Evolutionary conservation across 2,329 filamentous ascomycete genomes (phyloP).

Genomic region (Fusarium nodosum): DNA sequence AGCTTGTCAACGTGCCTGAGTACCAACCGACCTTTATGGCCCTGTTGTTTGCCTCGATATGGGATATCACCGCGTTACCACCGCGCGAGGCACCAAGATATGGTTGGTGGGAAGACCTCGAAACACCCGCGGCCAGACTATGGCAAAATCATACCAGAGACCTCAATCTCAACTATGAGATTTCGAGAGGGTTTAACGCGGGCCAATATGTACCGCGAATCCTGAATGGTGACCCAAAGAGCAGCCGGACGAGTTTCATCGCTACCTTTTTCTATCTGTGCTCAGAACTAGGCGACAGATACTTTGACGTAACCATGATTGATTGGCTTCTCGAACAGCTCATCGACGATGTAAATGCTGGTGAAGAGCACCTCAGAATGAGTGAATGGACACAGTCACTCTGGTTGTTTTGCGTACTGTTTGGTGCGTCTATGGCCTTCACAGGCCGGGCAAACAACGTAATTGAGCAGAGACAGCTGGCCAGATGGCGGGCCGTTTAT

Average conservation of each 20-base stretch:
- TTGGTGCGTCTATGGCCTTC: conserved; percentile 59
- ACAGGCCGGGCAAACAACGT: conserved; percentile 55
- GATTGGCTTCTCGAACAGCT: conserved; percentile 63
- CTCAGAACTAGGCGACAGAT: conserved; percentile 59
- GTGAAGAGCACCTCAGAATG: conserved; percentile 57
- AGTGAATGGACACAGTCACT: conserved; percentile 59
- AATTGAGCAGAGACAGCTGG: conserved; percentile 56
- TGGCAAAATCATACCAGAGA: conserved; percentile 56
- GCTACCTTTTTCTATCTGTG: conserved; percentile 63
- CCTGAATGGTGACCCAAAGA: conserved; percentile 54
- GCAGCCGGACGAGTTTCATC: conserved; percentile 61
- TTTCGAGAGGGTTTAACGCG: conserved; percentile 53
- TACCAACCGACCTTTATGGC: conserved; percentile 62
- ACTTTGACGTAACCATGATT: conserved; percentile 59
- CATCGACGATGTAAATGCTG: conserved; percentile 59
- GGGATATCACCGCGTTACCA: conserved; percentile 56
- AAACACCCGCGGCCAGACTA: conserved; percentile 54
- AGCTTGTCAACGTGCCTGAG: conserved; percentile 57
- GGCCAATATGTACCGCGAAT: conserved; percentile 54
- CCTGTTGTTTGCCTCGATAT: conserved; percentile 60
- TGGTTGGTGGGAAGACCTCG: conserved; percentile 56
- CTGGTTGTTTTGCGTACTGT: conserved; percentile 63
- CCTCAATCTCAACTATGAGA: conserved; percentile 56
- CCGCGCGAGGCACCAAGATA: conserved; percentile 55
- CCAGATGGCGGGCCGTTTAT: conserved; percentile 56